Conservation (phyloP, 2,329 filamentous ascomycete species). For the Didymella arachidicola region DNA sequence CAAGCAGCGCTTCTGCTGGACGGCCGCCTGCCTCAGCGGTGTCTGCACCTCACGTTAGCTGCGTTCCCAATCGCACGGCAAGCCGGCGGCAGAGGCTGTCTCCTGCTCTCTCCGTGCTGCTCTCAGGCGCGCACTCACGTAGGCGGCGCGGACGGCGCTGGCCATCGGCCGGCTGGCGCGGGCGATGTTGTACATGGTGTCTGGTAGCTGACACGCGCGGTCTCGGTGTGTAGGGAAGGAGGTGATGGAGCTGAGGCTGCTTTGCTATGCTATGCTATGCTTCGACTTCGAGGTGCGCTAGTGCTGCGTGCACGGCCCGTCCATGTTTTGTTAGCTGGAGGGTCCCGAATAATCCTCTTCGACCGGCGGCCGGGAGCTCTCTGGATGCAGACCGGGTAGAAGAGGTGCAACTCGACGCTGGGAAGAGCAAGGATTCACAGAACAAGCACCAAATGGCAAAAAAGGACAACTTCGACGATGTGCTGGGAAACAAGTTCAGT, state of each 20-base stretch:
- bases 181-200: slow-evolving; percentile 85
- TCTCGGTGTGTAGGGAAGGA: slow-evolving; percentile 22
- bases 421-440: neutral
- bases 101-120: slow-evolving; percentile 12
- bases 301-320: slow-evolving; percentile 37
- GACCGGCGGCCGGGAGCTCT: slow-evolving; percentile 31
- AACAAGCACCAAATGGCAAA: slow-evolving; percentile 40
- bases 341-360: neutral
- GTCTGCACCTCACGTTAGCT: slow-evolving; percentile 58
- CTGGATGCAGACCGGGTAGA: slow-evolving; percentile 17
- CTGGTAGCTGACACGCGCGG: slow-evolving; percentile 40
- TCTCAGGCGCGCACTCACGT: slow-evolving; percentile 62
- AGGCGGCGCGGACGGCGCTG: slow-evolving; percentile 78
- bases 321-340: neutral
- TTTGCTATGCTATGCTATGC: slow-evolving; percentile 31
- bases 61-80: slow-evolving; percentile 34
- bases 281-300: slow-evolving; percentile 38
- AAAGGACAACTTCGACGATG: slow-evolving; percentile 56
- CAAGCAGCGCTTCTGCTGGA: slow-evolving; percentile 85
- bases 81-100: slow-evolving; percentile 44
- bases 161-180: slow-evolving; percentile 74
- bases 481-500: slow-evolving; percentile 63
- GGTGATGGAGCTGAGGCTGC: slow-evolving; percentile 36
- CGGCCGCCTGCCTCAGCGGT: slow-evolving; percentile 62
- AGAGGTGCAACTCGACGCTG: neutral